phyloP scores from a whole-genome alignment of 2,329 filamentous ascomycete species.

The Fusarium nygamai region DNA sequence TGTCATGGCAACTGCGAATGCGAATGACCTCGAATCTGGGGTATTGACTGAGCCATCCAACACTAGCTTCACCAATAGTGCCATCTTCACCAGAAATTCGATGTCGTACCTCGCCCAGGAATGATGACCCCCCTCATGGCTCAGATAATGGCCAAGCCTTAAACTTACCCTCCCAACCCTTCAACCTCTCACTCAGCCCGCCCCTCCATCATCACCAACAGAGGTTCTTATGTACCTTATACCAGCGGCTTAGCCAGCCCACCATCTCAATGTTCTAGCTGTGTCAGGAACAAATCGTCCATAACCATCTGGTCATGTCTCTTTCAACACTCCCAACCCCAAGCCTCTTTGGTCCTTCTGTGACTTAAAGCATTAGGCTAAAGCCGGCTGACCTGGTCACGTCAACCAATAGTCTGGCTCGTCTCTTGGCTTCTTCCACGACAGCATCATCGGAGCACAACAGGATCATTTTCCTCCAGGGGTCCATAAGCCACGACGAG shows the following conservation, averaged over 20 bases:
- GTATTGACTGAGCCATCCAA: background rate
- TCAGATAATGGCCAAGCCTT: slow-evolving; percentile 11
- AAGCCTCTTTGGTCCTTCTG: slow-evolving; percentile 8
- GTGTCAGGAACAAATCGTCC: slow-evolving; percentile 16
- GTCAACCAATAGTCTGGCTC: slow-evolving; percentile 21
- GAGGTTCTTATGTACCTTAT: slow-evolving; percentile 5
- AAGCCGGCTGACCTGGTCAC: slow-evolving; percentile 33
- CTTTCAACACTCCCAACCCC: background rate
- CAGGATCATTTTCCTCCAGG: slow-evolving; percentile 14
- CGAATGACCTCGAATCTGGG: slow-evolving; percentile 3
- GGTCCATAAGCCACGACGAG: background rate
- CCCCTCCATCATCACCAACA: slow-evolving; percentile 11
- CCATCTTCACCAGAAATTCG: background rate
- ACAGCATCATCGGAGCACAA: slow-evolving; percentile 17
- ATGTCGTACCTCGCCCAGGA: slow-evolving; percentile 6
- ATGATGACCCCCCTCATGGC: slow-evolving; percentile 4
- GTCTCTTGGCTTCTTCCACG: background rate
- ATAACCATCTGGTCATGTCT: slow-evolving; percentile 7
- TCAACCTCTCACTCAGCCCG: slow-evolving; percentile 5
- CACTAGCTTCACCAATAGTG: background rate
- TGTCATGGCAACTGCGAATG: background rate
- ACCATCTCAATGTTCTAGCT: slow-evolving; percentile 16
- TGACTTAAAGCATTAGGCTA: slow-evolving; percentile 4
- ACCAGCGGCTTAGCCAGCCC: slow-evolving; percentile 18
- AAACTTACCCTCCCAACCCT: slow-evolving; percentile 21